A percentile compares a stretch with the other conserved stretches of the same genome.
These are phyloP conservation scores for Seminavis robusta DNA, from an alignment of 108 stramenopile species.

Conservation along the genomic window DNA sequence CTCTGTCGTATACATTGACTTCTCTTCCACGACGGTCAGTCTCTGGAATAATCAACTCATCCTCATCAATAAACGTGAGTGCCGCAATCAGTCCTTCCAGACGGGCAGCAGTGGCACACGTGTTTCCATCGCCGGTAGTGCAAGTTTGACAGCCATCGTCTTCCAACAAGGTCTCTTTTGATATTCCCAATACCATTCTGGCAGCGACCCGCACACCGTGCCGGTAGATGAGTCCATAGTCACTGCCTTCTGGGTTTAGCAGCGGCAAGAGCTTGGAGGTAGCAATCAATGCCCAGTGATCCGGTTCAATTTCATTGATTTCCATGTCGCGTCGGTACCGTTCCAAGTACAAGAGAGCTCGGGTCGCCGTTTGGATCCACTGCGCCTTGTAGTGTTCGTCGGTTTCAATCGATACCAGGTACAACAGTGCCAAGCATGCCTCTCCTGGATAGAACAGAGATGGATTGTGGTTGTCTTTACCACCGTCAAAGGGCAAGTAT, in stretches of 20 bases:
- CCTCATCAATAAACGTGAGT: conserved; percentile 19
- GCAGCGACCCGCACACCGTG: conserved; percentile 21
- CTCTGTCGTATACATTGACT: not conserved
- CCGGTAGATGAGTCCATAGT: conserved; percentile 25
- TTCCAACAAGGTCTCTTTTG: conserved; percentile 2
- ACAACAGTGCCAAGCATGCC: conserved; percentile 20
- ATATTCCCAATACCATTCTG: conserved; percentile 4
- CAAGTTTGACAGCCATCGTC: conserved; percentile 23
- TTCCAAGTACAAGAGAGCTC: conserved; percentile 24
- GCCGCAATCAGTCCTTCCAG: conserved; percentile 27
- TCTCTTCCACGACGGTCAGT: conserved; percentile 4
- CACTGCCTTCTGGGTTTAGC: conserved; percentile 1
- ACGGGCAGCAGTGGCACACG: conserved; percentile 30
- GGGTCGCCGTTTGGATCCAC: conserved; percentile 18
- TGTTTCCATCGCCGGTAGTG: conserved; percentile 17
- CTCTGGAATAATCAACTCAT: conserved; percentile 14
- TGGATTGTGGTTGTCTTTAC: conserved; percentile 11
- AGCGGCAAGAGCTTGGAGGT: conserved; percentile 14
- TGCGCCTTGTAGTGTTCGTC: conserved; percentile 8
- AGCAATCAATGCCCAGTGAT: conserved; percentile 33
- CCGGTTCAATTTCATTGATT: conserved; percentile 23
- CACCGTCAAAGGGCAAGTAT: not conserved
- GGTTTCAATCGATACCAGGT: conserved; percentile 13
- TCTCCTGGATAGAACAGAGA: conserved; percentile 38
- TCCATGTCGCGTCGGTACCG: conserved; percentile 2